These are phyloP conservation scores for Dryadomyces quercus-mongolicae DNA, from an alignment of 2,329 filamentous ascomycete genomes.

Conservation along the genomic window DNA sequence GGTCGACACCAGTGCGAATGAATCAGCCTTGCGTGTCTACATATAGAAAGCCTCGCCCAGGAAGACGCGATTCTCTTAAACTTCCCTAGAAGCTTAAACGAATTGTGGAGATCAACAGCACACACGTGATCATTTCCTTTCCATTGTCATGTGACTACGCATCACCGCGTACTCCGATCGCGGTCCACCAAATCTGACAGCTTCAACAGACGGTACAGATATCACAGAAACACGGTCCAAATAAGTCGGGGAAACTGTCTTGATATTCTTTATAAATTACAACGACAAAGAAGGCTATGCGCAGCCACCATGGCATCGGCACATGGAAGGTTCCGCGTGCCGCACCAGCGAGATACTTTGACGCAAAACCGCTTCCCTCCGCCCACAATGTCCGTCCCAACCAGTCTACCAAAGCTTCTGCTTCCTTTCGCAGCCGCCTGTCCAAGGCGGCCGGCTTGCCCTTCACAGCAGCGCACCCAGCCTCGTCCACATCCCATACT, in stretches of 20 bases:
- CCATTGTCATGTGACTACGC: too few species aligned
- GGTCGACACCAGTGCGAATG: too few species aligned
- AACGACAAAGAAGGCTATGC: conserved; percentile 26
- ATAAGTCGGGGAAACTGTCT: conserved; percentile 36
- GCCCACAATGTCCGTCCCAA: background rate
- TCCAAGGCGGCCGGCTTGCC: background rate
- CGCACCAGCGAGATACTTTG: conserved; percentile 1
- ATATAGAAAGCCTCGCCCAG: too few species aligned
- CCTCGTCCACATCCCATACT: conserved; percentile 4
- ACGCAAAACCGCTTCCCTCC: conserved; percentile 16
- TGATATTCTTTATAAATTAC: conserved; percentile 48
- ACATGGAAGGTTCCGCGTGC: background rate
- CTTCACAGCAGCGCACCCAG: background rate
- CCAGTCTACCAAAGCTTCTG: background rate
- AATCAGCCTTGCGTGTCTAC: too few species aligned
- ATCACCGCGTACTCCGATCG: too few species aligned
- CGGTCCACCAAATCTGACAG: too few species aligned
- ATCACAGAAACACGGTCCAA: too few species aligned
- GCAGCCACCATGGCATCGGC: background rate
- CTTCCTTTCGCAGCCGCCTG: background rate
- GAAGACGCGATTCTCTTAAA: too few species aligned
- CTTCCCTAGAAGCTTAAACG: too few species aligned
- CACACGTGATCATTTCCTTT: too few species aligned
- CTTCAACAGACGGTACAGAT: too few species aligned
- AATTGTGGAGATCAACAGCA: too few species aligned